Evolutionary conservation across 2,329 filamentous ascomycete genomes (phyloP).

Genomic region (Hymenoscyphus scutula): DNA sequence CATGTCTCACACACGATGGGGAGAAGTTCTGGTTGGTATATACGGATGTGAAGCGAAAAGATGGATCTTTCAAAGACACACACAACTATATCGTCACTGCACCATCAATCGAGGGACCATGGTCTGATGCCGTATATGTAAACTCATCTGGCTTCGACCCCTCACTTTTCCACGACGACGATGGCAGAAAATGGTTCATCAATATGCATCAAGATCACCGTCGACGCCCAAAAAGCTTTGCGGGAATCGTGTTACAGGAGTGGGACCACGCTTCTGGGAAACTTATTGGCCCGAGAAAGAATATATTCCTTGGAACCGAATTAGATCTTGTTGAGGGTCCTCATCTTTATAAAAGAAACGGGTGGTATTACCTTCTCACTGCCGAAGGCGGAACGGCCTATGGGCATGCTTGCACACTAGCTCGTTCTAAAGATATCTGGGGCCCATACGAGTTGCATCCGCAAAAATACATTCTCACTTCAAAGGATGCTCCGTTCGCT

Average conservation of each 20-base stretch:
- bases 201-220: slow-evolving; percentile 58
- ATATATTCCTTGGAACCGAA: slow-evolving; percentile 49
- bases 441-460: slow-evolving; percentile 63
- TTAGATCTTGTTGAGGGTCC: slow-evolving; percentile 50
- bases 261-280: slow-evolving; percentile 47
- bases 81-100: slow-evolving; percentile 62
- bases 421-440: slow-evolving; percentile 51
- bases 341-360: slow-evolving; percentile 57
- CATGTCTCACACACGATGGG: slow-evolving; percentile 61
- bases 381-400: slow-evolving; percentile 61
- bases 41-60: slow-evolving; percentile 65
- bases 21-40: slow-evolving; percentile 62
- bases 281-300: slow-evolving; percentile 43
- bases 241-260: slow-evolving; percentile 57
- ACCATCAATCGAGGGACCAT: slow-evolving; percentile 53
- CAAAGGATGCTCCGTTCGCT: slow-evolving; percentile 46
- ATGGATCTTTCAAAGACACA: slow-evolving; percentile 62
- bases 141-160: slow-evolving; percentile 65
- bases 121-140: slow-evolving; percentile 58
- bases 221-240: slow-evolving; percentile 47
- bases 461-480: slow-evolving; percentile 54
- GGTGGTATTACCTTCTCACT: slow-evolving; percentile 59
- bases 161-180: slow-evolving; percentile 56
- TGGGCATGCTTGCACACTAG: slow-evolving; percentile 59
- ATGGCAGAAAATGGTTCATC: slow-evolving; percentile 55